Conservation (phyloP, 2,329 filamentous ascomycete genomes). For the Diaporthe humulicola region DNA sequence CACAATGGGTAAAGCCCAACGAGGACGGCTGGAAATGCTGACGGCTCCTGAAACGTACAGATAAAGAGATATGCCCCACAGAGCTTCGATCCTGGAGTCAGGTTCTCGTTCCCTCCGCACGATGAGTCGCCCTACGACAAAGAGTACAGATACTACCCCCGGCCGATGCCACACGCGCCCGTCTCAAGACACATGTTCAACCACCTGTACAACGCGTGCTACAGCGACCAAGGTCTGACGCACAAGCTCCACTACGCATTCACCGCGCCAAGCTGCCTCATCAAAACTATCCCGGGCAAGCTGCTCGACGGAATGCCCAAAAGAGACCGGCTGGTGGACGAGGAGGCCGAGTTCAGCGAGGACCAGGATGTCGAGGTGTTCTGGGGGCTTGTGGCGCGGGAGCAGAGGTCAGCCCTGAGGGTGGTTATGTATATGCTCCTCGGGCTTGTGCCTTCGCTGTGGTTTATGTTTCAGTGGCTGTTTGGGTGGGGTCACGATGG, state of each 20-base stretch:
- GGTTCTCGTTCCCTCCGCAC: conserved; percentile 22
- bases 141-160: conserved; percentile 7
- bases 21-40: background rate
- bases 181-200: conserved; percentile 33
- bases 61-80: conserved; percentile 13
- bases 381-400: conserved; percentile 25
- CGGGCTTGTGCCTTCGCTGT: conserved; percentile 12
- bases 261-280: background rate
- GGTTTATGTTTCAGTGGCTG: conserved; percentile 24
- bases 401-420: conserved; percentile 25
- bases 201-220: conserved; percentile 30
- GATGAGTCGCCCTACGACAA: conserved; percentile 11
- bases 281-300: conserved; percentile 8
- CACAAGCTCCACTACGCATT: background rate
- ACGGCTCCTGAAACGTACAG: background rate
- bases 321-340: background rate
- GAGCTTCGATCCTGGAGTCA: conserved; percentile 3
- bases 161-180: conserved; percentile 18
- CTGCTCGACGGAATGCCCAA: conserved; percentile 18
- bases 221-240: background rate
- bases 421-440: conserved; percentile 8
- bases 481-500: conserved; percentile 9
- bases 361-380: conserved; percentile 23
- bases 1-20: background rate
- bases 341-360: conserved; percentile 33